Evolutionary conservation across 2,329 filamentous ascomycete genomes (phyloP), one percentile per base, ranked within the genome.

Genomic region (Allantophomopsis cytisporea): DNA sequence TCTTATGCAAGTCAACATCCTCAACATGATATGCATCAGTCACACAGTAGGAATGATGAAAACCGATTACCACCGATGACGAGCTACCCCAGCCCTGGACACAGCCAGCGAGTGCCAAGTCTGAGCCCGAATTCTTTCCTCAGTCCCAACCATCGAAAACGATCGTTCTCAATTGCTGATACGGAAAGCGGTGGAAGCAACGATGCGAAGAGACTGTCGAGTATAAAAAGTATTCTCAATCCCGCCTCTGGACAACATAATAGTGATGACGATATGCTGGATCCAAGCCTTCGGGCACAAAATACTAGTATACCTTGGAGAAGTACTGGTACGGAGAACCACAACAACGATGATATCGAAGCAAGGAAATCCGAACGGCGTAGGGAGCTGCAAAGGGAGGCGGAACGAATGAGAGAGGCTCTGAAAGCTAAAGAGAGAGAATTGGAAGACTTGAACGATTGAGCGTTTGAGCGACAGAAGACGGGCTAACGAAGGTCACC

Each of bases 201-300:
- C 18, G 60, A 60, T 31, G 60, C 73, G 33, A 70, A 81, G 54
- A 74, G 82, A 12, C 60, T 86, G 4, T 83, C 78, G 14, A 84
- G 80, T 3, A 87, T 87, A 44, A 83, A 79, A 47, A 83, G 81
- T 5, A 80, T 87, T 35, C 61, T 88, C 11, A 87, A 86, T 45
- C 76, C 76, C 2, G 52, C 57, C 5, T 28, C 23, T 28, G 15
- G 13, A 20, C 41, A 45, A 4, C 50, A 48, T 18, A 51, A 44
- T 37, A 32, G 41, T 10, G 42, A 41, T 11, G 41, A 43, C 7
- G 36, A 37, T 7, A 16, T 23, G 18, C 13, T 43, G n/a, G 39
- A 43, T 14, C 42, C 37, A 23, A 43, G 38, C 28, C 30, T 41
- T 14, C 20, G 43, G 16, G 10, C 18, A 8, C 14, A 18, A 7